Evolutionary conservation across 305 asterid species (phyloP), one percentile per base, ranked within the genome.

Genomic region (Caryopteris hybrid): DNA sequence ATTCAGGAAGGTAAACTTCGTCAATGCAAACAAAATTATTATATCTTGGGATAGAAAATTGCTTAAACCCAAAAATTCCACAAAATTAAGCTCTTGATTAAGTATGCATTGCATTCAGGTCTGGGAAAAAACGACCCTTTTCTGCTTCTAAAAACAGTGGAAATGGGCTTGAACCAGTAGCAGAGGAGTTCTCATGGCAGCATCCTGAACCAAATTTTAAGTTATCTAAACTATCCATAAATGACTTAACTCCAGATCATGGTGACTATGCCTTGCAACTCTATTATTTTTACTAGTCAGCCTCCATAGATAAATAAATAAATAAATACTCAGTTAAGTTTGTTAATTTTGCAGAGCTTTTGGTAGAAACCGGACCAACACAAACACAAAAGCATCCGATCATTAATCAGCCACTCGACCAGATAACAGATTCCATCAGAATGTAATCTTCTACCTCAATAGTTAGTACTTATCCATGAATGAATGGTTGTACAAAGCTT

Each of bases 321-420:
- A 36, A 16, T 41, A 56, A 38, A 0, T 56, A 50, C 51, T 64
- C 33, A 48, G 31, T 31, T 23, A 43, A 57, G 71, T 50, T 46
- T 63, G 46, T 63, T 39, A 18, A 42, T 53, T 70, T 55, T 67
- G 79, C 88, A 94, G 96, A 89, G 39, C 79, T 78, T 41, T 14
- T 94, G 79, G 76, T 87, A 45, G 97, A 94, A 81, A 89, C 97
- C 48, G 99, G 89, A 75, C 93, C 96, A 61, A 89, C 97, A 5
- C 99, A 87, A 80, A 87, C 95, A n/a, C 96, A 84, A 69, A 81
- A 79, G 66, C 76, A 21, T 60, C 85, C 77, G 18, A 51, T 41
- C 52, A 53, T 48, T 6, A 38, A 73, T 74, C 89, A 78, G 77
- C 86, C 88, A 67, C 74, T 73, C 39, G 95, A 94, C 74, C 84